Percentiles rank a stretch among this genome's conserved stretches.
phyloP scores from a whole-genome alignment of 306 rosid genomes.

The Castanea crenata region DNA sequence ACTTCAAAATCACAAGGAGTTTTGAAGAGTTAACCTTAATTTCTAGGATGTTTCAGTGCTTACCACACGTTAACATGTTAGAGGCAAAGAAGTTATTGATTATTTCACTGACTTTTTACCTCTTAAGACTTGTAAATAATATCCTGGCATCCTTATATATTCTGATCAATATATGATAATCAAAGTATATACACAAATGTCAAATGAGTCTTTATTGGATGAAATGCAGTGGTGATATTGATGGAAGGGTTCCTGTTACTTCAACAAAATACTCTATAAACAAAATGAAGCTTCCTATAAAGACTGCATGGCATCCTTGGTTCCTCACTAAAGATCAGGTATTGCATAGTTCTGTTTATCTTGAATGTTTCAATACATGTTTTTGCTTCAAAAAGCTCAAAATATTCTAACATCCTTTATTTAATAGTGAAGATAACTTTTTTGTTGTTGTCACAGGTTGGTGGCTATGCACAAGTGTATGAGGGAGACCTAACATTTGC shows the following conservation, averaged over 20 bases:
- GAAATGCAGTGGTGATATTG: constrained; percentile 68
- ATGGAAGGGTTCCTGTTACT: constrained; percentile 89
- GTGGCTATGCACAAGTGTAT: constrained; percentile 64
- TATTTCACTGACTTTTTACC: too few relatives aligned
- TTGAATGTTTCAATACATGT: background rate
- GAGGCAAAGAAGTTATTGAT: too few relatives aligned
- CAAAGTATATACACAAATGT: background rate
- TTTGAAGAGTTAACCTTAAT: too few relatives aligned
- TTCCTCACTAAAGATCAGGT: constrained; percentile 55
- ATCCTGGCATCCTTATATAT: too few relatives aligned
- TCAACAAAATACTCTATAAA: constrained; percentile 77
- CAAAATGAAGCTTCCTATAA: constrained; percentile 55
- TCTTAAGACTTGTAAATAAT: too few relatives aligned
- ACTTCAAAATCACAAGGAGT: too few relatives aligned
- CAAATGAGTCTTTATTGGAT: constrained; percentile 9
- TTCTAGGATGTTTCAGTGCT: too few relatives aligned
- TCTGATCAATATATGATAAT: too few relatives aligned
- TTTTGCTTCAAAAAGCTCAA: too few relatives aligned
- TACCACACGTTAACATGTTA: too few relatives aligned
- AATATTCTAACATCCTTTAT: too few relatives aligned
- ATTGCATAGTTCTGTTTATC: background rate
- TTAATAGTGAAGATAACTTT: too few relatives aligned
- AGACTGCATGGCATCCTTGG: constrained; percentile 76
- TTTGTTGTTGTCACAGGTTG: constrained; percentile 41
- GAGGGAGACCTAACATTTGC: constrained; percentile 63